Evolutionary conservation across 352 stramenopile species (phyloP), one percentile per base, ranked within the genome.

Genomic region (Pythium pyrilobum): DNA sequence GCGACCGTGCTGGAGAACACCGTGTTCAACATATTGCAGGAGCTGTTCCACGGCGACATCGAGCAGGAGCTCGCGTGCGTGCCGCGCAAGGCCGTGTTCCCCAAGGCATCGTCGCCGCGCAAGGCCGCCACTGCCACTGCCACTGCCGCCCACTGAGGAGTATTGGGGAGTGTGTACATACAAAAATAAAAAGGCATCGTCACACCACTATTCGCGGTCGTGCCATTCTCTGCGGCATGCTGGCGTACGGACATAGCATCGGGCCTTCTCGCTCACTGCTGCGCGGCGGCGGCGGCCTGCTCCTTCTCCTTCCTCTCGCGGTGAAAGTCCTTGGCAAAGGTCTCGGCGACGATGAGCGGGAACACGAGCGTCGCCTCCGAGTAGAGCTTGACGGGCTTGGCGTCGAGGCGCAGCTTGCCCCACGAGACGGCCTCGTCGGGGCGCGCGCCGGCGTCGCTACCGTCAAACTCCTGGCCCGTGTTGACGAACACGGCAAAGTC

Each of bases 401-500:
- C 94, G 55, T 86, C 91, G 13, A 98, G 77, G 12, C 84, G 85
- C 56, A 99, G 92, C 69, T 99, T 99, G 16, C 97, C 97, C 97
- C 97, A 99, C 38, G 96, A 99, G 33, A 99, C 82, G n/a, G 97
- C 97, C 62, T 99, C 97, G 58, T 99, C 97, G 0, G 97, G 97
- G 31, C 85, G 87, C 10, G 97, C 97, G 34, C 97, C 97, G 37
- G 94, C 96, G 67, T 99, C 97, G 67, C 91, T 98, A 29, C 97
- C 97, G 72, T 99, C 97, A 63, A 99, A 99, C 64, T 90, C 81
- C 46, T 98, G 90, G 29, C 90, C 97, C 20, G 97, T 99, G 79
- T 99, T 99, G 20, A 99, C 86, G 57, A 98, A 99, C 20, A 99
- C 97, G 25, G 87, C 94, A 67, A 96, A 99, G 74, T 99, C 96